Conservation (phyloP, 768 basidiomycete genomes). For the Nidularia sp. region DNA sequence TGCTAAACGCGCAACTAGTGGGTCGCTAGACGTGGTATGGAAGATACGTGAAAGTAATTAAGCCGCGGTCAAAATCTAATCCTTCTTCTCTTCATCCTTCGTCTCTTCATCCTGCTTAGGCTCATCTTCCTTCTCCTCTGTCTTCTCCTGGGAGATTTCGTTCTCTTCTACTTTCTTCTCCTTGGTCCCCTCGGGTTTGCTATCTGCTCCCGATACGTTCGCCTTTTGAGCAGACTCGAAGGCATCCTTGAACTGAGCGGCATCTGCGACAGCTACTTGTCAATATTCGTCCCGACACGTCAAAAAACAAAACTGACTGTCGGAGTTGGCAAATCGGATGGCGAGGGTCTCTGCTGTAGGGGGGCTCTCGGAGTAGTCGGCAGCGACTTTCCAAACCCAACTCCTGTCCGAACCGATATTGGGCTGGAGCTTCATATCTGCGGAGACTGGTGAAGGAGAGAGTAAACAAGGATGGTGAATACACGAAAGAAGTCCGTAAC, state of each 20-base stretch:
- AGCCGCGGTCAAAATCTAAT: slow-evolving; percentile 8
- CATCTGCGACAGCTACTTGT: slow-evolving; percentile 46
- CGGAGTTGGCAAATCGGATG: slow-evolving; percentile 95
- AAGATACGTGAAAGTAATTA: background rate
- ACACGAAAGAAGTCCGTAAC: background rate
- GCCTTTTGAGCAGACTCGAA: slow-evolving; percentile 83
- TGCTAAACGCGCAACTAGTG: background rate
- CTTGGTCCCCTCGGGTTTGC: slow-evolving; percentile 17
- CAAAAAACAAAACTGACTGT: slow-evolving; percentile 56
- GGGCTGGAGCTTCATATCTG: slow-evolving; percentile 92
- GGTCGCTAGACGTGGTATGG: background rate
- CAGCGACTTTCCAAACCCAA: slow-evolving; percentile 98
- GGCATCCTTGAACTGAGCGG: slow-evolving; percentile 80
- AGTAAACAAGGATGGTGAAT: background rate
- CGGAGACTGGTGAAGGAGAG: slow-evolving; percentile 50
- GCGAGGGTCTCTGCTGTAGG: slow-evolving; percentile 94
- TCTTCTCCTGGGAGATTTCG: slow-evolving; percentile 13
- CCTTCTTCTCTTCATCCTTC: slow-evolving; percentile 31
- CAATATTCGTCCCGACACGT: slow-evolving; percentile 1
- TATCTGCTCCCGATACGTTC: slow-evolving; percentile 39
- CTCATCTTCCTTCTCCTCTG: slow-evolving; percentile 17
- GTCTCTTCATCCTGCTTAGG: slow-evolving; percentile 25
- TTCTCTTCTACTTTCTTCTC: slow-evolving; percentile 25
- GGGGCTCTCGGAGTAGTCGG: slow-evolving; percentile 90
- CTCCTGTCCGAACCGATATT: slow-evolving; percentile 99